Evolutionary conservation across 345 rosid genomes (phyloP).

Genomic region (Carallia brachiata): DNA sequence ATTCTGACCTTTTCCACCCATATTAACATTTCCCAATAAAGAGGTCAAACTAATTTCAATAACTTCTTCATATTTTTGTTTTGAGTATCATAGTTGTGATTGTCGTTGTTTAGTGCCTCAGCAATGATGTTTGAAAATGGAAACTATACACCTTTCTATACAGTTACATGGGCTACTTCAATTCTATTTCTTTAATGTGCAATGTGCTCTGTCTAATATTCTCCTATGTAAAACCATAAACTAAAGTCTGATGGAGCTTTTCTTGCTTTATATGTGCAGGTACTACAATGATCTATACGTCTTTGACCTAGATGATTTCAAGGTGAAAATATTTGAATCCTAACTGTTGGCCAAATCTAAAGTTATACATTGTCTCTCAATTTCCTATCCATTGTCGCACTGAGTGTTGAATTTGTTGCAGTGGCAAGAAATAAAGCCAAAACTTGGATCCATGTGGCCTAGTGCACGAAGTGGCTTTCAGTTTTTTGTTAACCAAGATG

Average conservation of each 20-base stretch:
- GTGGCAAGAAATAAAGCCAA: slow-evolving; percentile 99
- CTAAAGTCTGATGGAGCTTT: background rate
- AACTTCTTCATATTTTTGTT: background rate
- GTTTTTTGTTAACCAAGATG: slow-evolving; percentile 83
- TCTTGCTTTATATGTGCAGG: slow-evolving; percentile 42
- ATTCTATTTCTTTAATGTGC: background rate
- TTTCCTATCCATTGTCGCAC: slow-evolving; percentile 5
- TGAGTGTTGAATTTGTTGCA: slow-evolving; percentile 34
- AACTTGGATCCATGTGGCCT: slow-evolving; percentile 93
- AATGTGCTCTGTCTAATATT: background rate
- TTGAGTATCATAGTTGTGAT: background rate
- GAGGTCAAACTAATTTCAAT: background rate
- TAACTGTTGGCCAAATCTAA: slow-evolving; percentile 4
- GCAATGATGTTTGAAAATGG: background rate
- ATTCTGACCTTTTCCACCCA: background rate
- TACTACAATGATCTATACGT: slow-evolving; percentile 75
- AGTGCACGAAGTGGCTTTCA: slow-evolving; percentile 95
- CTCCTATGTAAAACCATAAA: background rate
- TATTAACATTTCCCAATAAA: slow-evolving; percentile 1
- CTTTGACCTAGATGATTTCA: slow-evolving; percentile 87
- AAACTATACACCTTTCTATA: slow-evolving; percentile 1
- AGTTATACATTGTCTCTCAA: background rate
- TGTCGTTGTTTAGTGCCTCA: background rate
- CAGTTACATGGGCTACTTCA: no score
- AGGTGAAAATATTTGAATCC: slow-evolving; percentile 46